Evolutionary conservation across 208 protist genomes (phyloP), one percentile per base, ranked within the genome.

Genomic region (Crithidia expoeki): DNA sequence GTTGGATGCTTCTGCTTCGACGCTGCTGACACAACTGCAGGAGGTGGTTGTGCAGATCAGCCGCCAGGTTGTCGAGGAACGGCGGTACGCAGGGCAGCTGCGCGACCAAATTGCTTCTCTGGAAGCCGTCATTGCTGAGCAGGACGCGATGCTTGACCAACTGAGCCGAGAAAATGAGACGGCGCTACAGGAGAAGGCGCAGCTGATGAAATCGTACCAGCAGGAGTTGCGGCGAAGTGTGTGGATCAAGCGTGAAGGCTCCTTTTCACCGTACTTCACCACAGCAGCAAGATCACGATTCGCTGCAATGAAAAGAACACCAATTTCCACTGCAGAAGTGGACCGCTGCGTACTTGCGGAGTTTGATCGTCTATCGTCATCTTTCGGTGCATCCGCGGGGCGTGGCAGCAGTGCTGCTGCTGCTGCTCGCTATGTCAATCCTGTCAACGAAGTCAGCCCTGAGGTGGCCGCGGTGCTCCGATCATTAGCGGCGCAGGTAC

Each of bases 111-210:
- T 86, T 16, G 33, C 74, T 12, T 69, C 74, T 21, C 79, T 83
- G 23, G 73, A 76, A 3, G 61, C 17, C 1, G 67, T 90, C 7
- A 66, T 85, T 7, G 51, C 52, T 19, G 81, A 84, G 66, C 78
- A 90, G 63, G 81, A 86, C 38, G 65, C 68, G 51, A 76, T 84
- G 74, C 79, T 90, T 34, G 66, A 79, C 25, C 69, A 80, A 19
- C 72, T 86, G 16, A 64, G 55, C 12, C 28, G 16, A 28, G 72
- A 79, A n/a, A 72, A 81, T 30, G 73, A 75, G 21, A 44, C 75
- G 16, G 25, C 77, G 0, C 76, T 76, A 52, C 69, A 68, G 9
- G 84, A 86, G 34, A 74, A 61, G 1, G 67, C 63, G 36, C 57
- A 68, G 5, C 34, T 80, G 21, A 47, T 79, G 68, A 21, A 51